Evolutionary conservation across 139 green algal species (phyloP).

Genomic region (Chloropicon primus): DNA sequence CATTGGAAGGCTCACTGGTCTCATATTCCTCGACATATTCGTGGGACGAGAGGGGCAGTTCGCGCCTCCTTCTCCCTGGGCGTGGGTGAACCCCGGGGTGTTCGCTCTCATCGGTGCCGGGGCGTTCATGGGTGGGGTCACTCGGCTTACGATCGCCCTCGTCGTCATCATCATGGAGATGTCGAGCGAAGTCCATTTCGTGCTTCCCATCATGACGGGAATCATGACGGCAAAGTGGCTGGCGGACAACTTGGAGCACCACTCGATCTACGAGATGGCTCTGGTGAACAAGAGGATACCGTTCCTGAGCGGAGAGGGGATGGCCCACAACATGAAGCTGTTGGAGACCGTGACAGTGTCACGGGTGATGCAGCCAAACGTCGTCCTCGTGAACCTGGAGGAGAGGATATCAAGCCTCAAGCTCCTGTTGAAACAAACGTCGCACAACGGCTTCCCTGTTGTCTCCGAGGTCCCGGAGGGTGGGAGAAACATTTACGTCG

Average conservation of each 20-base stretch:
- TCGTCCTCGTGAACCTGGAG: not conserved
- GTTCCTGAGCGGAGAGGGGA: not conserved
- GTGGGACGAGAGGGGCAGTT: slow-evolving; percentile 35
- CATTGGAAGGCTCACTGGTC: slow-evolving; percentile 42
- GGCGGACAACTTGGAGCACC: slow-evolving; percentile 29
- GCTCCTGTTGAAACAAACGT: slow-evolving; percentile 13
- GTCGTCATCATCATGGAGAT: slow-evolving; percentile 87
- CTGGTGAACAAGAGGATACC: not conserved
- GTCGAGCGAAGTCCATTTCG: slow-evolving; percentile 70
- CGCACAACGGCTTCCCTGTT: slow-evolving; percentile 52
- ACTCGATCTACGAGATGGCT: not conserved
- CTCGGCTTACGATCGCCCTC: slow-evolving; percentile 69
- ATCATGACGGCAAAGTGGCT: slow-evolving; percentile 53
- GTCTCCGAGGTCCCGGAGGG: slow-evolving; percentile 17
- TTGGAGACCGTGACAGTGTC: not conserved
- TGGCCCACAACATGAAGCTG: not conserved
- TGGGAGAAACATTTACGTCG: slow-evolving; percentile 38
- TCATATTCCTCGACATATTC: slow-evolving; percentile 36
- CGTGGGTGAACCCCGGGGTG: slow-evolving; percentile 72
- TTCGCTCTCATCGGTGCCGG: slow-evolving; percentile 77
- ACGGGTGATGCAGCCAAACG: not conserved
- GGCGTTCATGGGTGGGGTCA: slow-evolving; percentile 80
- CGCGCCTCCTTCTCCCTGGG: slow-evolving; percentile 41
- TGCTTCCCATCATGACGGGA: slow-evolving; percentile 68
- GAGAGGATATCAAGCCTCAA: not conserved